Percentiles rank a stretch among this genome's conserved stretches.
Evolutionary conservation across 2,329 filamentous ascomycete species (phyloP).

Genomic region (Fusarium anthophilum): DNA sequence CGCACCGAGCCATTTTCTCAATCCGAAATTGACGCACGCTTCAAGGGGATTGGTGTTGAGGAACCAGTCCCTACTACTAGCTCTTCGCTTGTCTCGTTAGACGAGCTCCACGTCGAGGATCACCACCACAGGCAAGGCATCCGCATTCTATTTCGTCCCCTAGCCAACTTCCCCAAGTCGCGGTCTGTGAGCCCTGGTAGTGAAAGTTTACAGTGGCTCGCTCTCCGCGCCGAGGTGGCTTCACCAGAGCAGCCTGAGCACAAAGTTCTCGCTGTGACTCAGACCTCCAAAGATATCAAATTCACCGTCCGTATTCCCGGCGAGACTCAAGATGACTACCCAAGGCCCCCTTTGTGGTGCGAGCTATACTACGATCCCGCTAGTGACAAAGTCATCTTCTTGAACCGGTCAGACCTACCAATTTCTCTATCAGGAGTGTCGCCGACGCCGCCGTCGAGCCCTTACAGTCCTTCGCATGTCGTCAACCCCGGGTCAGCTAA

Average conservation of each 20-base stretch:
- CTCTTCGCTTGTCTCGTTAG: constrained; percentile 60
- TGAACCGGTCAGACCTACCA: constrained; percentile 65
- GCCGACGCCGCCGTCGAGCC: constrained; percentile 49
- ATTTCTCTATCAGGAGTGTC: constrained; percentile 60
- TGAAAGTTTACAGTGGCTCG: constrained; percentile 67
- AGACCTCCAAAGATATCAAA: constrained; percentile 68
- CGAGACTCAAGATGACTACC: constrained; percentile 53
- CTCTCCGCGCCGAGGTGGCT: constrained; percentile 63
- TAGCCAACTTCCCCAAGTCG: constrained; percentile 60
- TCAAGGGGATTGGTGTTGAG: constrained; percentile 57
- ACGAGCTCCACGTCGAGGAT: constrained; percentile 61
- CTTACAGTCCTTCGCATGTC: constrained; percentile 54
- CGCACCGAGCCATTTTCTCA: constrained; percentile 68
- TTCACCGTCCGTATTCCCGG: constrained; percentile 66
- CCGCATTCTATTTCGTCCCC: constrained; percentile 65
- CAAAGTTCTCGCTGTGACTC: constrained; percentile 67
- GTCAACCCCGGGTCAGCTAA: constrained; percentile 57
- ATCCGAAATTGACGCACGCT: constrained; percentile 62
- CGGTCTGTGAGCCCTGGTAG: constrained; percentile 66
- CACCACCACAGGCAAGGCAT: constrained; percentile 64
- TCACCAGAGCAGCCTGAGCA: constrained; percentile 62
- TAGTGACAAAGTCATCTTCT: constrained; percentile 66
- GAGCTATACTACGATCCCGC: constrained; percentile 69
- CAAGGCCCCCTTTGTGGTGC: constrained; percentile 64
- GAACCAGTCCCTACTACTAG: constrained; percentile 51